Conservation (phyloP, 768 basidiomycete species). For the Xerocomus brunneocitrinus region DNA sequence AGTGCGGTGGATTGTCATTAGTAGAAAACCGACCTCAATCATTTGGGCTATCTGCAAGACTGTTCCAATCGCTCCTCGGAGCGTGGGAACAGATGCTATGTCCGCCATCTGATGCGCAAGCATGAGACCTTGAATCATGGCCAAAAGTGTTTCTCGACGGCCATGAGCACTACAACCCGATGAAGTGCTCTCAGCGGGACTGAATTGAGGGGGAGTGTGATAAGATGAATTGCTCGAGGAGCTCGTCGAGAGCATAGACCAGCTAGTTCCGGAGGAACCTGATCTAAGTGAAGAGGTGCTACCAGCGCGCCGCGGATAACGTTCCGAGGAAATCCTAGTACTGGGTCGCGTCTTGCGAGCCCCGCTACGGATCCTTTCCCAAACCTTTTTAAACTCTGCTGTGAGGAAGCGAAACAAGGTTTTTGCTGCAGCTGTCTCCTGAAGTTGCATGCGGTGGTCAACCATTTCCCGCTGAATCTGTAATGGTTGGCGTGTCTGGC, state of each 20-base stretch:
- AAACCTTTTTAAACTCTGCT: constrained; percentile 7
- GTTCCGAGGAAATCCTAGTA: not conserved
- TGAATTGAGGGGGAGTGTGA: not conserved
- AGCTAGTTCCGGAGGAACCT: not conserved
- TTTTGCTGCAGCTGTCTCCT: constrained; percentile 14
- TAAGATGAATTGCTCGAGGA: not conserved
- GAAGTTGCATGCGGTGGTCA: constrained; percentile 3
- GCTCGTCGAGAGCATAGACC: not conserved
- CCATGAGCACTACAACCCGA: constrained; percentile 3
- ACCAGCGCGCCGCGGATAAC: not conserved
- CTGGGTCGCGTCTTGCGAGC: not conserved
- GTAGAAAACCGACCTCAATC: constrained; percentile 5
- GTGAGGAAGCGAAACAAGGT: constrained; percentile 9
- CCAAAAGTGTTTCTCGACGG: not conserved
- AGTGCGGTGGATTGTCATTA: not conserved
- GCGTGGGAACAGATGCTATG: not conserved
- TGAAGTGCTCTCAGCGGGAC: not conserved
- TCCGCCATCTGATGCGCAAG: constrained; percentile 7
- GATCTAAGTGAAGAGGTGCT: constrained; percentile 1
- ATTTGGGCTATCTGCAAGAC: constrained; percentile 5
- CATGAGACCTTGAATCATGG: constrained; percentile 6
- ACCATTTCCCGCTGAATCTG: constrained; percentile 19
- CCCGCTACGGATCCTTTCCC: constrained; percentile 1
- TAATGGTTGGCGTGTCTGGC: not conserved
- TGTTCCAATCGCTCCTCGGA: constrained; percentile 8